A percentile compares a stretch with the other conserved stretches of the same genome.
Evolutionary conservation across 306 rosid species (phyloP).

Genomic region (Arachis stenosperma): DNA sequence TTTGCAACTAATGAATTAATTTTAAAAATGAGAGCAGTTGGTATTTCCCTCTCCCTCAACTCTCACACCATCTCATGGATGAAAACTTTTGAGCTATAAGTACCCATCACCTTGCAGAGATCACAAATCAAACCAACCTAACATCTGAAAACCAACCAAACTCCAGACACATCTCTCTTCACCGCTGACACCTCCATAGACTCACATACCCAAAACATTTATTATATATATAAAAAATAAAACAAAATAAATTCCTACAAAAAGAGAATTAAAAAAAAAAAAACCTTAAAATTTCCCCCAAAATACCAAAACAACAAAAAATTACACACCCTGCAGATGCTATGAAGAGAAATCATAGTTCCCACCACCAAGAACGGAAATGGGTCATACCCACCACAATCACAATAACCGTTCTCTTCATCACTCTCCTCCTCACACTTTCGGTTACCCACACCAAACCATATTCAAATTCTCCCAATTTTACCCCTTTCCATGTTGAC

Average conservation of each 20-base stretch:
- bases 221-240: neutral
- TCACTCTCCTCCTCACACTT: slow-evolving; percentile 43
- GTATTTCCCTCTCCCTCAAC: neutral
- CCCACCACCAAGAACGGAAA: slow-evolving; percentile 47
- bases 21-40: neutral
- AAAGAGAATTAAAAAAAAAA: too few relatives aligned
- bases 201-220: neutral
- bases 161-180: neutral
- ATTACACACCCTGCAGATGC: neutral
- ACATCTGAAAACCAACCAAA: neutral
- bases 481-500: slow-evolving; percentile 21
- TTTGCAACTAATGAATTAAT: too few relatives aligned
- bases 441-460: slow-evolving; percentile 42
- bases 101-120: neutral
- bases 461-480: slow-evolving; percentile 36
- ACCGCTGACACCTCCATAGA: neutral
- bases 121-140: neutral
- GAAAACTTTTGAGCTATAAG: neutral
- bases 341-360: slow-evolving; percentile 59
- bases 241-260: neutral
- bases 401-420: slow-evolving; percentile 43
- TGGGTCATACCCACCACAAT: slow-evolving; percentile 52
- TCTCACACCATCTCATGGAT: neutral
- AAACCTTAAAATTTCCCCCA: neutral
- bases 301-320: neutral